Percentiles rank a stretch among this genome's conserved stretches.
These are phyloP conservation scores for Hygrophoropsis aurantiaca DNA, from an alignment of 768 basidiomycete species.

Conservation along the genomic window DNA sequence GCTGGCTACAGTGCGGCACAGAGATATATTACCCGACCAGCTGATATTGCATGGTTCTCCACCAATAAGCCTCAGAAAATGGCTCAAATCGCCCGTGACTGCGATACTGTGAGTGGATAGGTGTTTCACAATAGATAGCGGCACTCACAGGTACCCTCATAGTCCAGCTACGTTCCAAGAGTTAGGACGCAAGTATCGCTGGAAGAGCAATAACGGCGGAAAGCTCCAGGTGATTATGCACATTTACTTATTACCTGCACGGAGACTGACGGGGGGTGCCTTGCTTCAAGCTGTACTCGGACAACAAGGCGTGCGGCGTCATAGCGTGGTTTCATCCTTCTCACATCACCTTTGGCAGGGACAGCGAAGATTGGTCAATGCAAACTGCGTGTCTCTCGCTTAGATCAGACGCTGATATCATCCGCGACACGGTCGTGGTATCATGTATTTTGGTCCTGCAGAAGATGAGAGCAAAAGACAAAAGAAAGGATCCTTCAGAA, in stretches of 20 bases:
- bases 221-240: neutral
- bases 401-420: neutral
- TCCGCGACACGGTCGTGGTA: neutral
- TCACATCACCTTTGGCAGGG: neutral
- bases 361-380: no score
- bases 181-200: neutral
- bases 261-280: no score
- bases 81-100: conserved; percentile 1
- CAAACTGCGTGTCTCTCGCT: neutral
- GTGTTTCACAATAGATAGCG: neutral
- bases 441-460: neutral
- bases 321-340: conserved; percentile 1
- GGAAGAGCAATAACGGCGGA: neutral
- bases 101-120: neutral
- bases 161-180: conserved; percentile 2
- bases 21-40: conserved; percentile 3
- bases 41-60: neutral
- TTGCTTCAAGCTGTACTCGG: neutral
- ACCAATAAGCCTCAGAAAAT: conserved; percentile 1
- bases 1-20: conserved; percentile 1
- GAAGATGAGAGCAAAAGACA: neutral
- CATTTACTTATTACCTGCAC: no score
- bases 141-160: neutral
- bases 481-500: neutral
- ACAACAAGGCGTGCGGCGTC: neutral